These are phyloP conservation scores for Eucalyptus virginea DNA, from an alignment of 345 rosid species.

Conservation along the genomic window DNA sequence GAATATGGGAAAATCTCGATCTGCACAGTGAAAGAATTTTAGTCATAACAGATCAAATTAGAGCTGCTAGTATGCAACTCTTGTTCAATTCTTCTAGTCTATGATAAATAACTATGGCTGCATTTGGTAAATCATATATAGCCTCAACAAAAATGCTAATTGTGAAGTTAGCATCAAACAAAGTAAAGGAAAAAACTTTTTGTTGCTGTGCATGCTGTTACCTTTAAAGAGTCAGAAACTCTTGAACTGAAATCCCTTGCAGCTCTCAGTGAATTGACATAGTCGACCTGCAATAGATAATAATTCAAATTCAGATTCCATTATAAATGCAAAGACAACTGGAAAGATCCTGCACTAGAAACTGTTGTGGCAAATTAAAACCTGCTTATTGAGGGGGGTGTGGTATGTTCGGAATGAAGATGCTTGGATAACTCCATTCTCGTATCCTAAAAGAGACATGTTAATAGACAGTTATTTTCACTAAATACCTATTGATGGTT, in stretches of 20 bases:
- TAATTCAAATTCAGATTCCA: not conserved
- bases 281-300: conserved; percentile 47
- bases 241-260: conserved; percentile 76
- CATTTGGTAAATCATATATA: not conserved
- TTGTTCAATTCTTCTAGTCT: not conserved
- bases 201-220: not conserved
- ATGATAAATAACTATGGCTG: not conserved
- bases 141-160: not conserved
- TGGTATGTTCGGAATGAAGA: conserved; percentile 99
- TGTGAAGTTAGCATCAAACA: not conserved
- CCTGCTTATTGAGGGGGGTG: conserved; percentile 95
- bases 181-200: not conserved
- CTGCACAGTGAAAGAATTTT: conserved; percentile 28
- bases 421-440: conserved; percentile 67
- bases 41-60: not conserved
- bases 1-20: conserved; percentile 96
- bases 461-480: not conserved
- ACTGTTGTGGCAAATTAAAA: not conserved
- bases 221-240: conserved; percentile 76
- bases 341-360: not conserved
- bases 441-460: conserved; percentile 41
- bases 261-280: conserved; percentile 86
- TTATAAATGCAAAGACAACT: not conserved
- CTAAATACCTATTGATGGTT: not conserved
- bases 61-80: not conserved